Evolutionary conservation across 2,329 filamentous ascomycete genomes (phyloP).

Genomic region (Apiospora phragmitis): DNA sequence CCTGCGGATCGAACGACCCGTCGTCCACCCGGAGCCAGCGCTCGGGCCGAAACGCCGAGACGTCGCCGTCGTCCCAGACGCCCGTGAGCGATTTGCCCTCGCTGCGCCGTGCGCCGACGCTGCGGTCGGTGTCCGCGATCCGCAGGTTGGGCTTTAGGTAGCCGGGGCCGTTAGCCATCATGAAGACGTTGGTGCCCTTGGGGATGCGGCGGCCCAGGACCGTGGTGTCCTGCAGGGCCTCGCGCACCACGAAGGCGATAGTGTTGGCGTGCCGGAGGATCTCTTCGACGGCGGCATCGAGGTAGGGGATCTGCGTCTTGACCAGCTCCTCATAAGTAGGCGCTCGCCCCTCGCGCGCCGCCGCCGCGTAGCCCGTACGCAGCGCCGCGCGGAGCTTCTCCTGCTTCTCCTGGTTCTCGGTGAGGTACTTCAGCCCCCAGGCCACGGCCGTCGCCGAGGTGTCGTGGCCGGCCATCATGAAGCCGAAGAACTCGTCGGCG

Average conservation of each 20-base stretch:
- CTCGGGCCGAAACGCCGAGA: constrained; percentile 21
- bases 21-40: constrained; percentile 20
- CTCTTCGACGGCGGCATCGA: constrained; percentile 35
- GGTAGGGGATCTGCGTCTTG: constrained; percentile 26
- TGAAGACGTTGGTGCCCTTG: constrained; percentile 26
- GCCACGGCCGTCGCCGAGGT: constrained; percentile 30
- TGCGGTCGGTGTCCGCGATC: constrained; percentile 15
- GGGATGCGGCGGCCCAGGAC: constrained; percentile 30
- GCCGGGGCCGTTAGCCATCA: constrained; percentile 20
- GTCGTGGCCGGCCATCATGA: constrained; percentile 35
- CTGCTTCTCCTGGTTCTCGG: constrained; percentile 27
- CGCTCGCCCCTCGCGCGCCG: constrained; percentile 20
- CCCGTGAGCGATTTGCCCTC: constrained; percentile 13
- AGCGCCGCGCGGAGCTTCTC: constrained; percentile 26
- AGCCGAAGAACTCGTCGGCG: constrained; percentile 31
- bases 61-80: constrained; percentile 19
- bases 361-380: constrained; percentile 16
- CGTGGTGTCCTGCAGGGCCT: constrained; percentile 26
- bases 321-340: constrained; percentile 27
- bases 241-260: constrained; percentile 24
- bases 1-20: constrained; percentile 16
- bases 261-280: constrained; percentile 27
- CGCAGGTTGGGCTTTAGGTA: constrained; percentile 18
- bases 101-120: constrained; percentile 14
- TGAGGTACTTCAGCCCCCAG: constrained; percentile 32